A percentile compares a stretch with the other conserved stretches of the same genome.
Evolutionary conservation across 345 rosid genomes (phyloP).

Genomic region (Arabis alpina): DNA sequence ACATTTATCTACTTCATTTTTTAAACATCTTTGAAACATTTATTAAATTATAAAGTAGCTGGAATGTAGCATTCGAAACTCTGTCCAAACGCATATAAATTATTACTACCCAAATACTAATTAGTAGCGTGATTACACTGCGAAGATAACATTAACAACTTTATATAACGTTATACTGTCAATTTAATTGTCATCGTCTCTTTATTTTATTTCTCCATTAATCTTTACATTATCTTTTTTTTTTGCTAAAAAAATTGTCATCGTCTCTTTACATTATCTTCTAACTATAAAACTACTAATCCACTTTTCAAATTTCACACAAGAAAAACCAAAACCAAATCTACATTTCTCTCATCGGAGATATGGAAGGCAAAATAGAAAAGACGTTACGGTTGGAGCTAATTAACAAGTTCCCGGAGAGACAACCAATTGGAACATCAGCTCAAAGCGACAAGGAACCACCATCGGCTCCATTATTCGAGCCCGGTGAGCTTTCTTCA

Average conservation of each 20-base stretch:
- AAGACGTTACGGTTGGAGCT: conserved; percentile 57
- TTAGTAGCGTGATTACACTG: conserved; percentile 15
- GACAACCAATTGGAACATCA: conserved; percentile 55
- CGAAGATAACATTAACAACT: conserved; percentile 32
- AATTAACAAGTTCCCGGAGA: conserved; percentile 49
- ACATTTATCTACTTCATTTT: conserved; percentile 1
- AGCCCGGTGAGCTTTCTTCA: conserved; percentile 48
- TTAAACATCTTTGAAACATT: not conserved
- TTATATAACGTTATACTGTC: conserved; percentile 11
- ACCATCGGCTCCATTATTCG: conserved; percentile 53
- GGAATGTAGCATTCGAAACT: conserved; percentile 29
- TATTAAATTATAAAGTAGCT: conserved; percentile 13
- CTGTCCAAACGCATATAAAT: conserved; percentile 30
- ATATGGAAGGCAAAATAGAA: conserved; percentile 57
- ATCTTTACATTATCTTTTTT: conserved; percentile 23
- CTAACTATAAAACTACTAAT: conserved; percentile 3
- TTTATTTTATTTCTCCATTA: conserved; percentile 19
- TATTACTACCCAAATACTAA: conserved; percentile 16
- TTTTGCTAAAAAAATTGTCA: conserved; percentile 29
- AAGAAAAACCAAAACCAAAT: conserved; percentile 35
- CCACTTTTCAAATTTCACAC: conserved; percentile 16
- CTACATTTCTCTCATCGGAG: conserved; percentile 32
- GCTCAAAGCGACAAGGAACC: conserved; percentile 55
- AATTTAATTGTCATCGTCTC: not conserved
- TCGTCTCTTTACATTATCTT: conserved; percentile 26